phyloP scores from a whole-genome alignment of 2,329 filamentous ascomycete genomes.

The Arthroderma uncinatum region DNA sequence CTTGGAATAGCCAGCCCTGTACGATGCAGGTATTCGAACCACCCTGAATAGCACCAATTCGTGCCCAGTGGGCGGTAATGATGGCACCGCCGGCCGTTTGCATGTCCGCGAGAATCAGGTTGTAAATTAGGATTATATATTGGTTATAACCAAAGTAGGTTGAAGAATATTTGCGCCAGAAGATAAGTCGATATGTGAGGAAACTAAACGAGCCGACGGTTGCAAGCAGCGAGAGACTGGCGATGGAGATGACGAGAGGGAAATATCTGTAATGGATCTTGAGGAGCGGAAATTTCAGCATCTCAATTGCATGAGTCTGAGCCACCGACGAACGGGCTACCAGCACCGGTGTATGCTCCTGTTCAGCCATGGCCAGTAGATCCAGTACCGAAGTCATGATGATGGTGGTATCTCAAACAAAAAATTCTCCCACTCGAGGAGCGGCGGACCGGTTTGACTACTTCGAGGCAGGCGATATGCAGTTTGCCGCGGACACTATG shows the following conservation, averaged over 20 bases:
- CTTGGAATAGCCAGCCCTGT: slow-evolving; percentile 42
- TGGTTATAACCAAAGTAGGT: slow-evolving; percentile 44
- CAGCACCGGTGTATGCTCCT: neutral
- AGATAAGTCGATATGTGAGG: slow-evolving; percentile 41
- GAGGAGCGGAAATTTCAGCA: neutral
- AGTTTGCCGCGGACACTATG: neutral
- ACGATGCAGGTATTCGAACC: slow-evolving; percentile 38
- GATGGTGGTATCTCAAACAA: neutral
- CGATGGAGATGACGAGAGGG: neutral
- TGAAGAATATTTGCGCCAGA: slow-evolving; percentile 39
- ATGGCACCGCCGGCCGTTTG: slow-evolving; percentile 41
- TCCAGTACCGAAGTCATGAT: neutral
- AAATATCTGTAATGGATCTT: neutral
- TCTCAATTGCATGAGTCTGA: neutral
- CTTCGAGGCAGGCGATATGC: neutral
- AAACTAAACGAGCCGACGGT: slow-evolving; percentile 35
- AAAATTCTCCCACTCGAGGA: neutral
- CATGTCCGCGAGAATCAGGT: slow-evolving; percentile 42
- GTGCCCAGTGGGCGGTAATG: slow-evolving; percentile 39
- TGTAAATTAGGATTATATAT: slow-evolving; percentile 44
- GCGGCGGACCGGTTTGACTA: neutral
- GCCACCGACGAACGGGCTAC: neutral
- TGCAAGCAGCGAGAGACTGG: slow-evolving; percentile 36
- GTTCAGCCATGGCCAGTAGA: neutral
- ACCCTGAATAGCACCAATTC: slow-evolving; percentile 34